Conservation (phyloP, 371 early-diverging fungal genomes). For the Homolaphlyctis polyrhiza region DNA sequence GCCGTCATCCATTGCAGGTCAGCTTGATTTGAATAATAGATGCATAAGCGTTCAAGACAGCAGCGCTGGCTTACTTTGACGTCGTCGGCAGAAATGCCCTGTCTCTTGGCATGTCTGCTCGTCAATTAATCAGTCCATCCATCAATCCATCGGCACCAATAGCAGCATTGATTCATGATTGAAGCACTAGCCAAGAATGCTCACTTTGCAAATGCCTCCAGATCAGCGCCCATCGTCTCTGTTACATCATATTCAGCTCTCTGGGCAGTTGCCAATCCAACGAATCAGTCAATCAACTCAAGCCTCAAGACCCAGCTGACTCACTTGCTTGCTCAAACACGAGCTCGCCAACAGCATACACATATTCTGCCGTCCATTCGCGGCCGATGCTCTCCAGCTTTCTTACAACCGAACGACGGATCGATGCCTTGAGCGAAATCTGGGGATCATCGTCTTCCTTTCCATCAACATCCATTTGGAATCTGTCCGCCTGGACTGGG, state of each 20-base stretch:
- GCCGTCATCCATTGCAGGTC: neutral
- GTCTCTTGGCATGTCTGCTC: neutral
- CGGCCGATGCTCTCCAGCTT: neutral
- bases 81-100: conserved; percentile 1
- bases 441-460: no score
- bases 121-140: neutral
- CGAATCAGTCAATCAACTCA: no score
- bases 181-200: neutral
- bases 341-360: conserved; percentile 1
- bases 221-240: conserved; percentile 1
- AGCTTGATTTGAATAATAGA: neutral
- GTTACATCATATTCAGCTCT: neutral
- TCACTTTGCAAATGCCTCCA: neutral
- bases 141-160: neutral
- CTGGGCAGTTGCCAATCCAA: neutral
- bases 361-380: neutral
- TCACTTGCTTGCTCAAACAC: neutral
- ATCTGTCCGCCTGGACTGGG: no score
- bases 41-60: neutral
- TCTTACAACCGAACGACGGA: neutral
- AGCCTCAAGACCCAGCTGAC: neutral
- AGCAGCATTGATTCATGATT: neutral
- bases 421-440: neutral
- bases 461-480: no score
- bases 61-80: neutral